Base-by-base conservation (phyloP, 148 eudicot species). In the Nyssa sinensis region DNA sequence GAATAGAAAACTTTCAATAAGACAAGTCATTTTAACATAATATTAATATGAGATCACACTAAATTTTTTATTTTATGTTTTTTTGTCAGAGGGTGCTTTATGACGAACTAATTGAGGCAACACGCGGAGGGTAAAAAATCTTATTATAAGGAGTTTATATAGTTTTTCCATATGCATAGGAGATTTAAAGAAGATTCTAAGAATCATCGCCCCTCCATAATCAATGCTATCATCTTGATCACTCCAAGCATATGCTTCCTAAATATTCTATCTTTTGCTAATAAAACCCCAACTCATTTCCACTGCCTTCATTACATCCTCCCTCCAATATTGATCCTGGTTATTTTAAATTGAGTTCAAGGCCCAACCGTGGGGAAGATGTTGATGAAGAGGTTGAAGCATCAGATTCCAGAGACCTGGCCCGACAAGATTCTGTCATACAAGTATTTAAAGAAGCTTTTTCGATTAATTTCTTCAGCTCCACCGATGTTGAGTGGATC, bases 381-480 rank as follows among this genome's bases (percentile, higher is more conserved):
- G 78, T 93, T 93, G 57, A 97, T 97, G 33, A 93, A 93, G 81
- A 82, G 97, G 62, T 67, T 93, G 79, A 89, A 91, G 77, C 88
- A 86, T 47, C 98, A 93, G 31, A 86, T 91, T 61, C 84, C 84
- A 44, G 93, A 93, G 73, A 93, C 88, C 7, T 62, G 98, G 98
- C 80, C 88, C 8, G 93, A 91, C 74, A 88, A 89, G 69, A 91
- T 78, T 64, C 62, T 91, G 75, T 88, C 87, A 0, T 93, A 93
- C 85, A 93, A 93, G 68, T 89, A 88, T 64, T 76, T 93, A 73
- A 93, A 91, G 87, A 85, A 89, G 74, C 88, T 93, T 7, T 84
- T 91, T n/a, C 80, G 82, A 2, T n/a, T 88, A 14, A 82, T 91
- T 37, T 85, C 90, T 1, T 75, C 84, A 25, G 66, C 85, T 4